These are phyloP conservation scores for Setaria viridis DNA, from an alignment of 202 grass and related monocot species.

Conservation along the genomic window DNA sequence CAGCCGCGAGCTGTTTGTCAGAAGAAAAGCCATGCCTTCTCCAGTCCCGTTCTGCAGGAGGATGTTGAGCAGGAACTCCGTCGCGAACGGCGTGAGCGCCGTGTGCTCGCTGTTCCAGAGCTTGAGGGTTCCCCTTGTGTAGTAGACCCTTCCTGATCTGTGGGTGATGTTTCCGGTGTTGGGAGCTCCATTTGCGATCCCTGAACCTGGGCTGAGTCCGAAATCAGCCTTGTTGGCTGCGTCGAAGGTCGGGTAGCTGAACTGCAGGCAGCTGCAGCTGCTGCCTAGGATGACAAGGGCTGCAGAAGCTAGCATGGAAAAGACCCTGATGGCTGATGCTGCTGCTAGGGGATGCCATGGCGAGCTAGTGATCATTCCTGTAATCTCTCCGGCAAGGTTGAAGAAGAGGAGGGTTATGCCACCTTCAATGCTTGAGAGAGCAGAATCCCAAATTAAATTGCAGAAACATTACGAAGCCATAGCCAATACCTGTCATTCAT, in stretches of 20 bases:
- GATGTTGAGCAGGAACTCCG: constrained; percentile 58
- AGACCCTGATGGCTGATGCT: not conserved
- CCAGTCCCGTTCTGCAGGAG: constrained; percentile 6
- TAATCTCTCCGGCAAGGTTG: not conserved
- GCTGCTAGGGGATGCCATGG: not conserved
- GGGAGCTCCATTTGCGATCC: constrained; percentile 37
- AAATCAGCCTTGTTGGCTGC: constrained; percentile 37
- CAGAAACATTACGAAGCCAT: no score
- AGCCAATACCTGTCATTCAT: no score
- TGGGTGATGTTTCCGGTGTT: constrained; percentile 31
- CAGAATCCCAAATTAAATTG: no score
- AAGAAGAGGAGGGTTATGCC: not conserved
- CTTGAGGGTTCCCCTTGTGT: constrained; percentile 38
- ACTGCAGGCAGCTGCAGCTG: constrained; percentile 32
- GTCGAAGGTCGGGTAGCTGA: constrained; percentile 47
- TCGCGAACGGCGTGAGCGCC: constrained; percentile 38
- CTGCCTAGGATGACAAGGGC: not conserved
- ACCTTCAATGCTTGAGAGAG: no score
- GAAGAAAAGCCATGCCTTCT: constrained; percentile 61
- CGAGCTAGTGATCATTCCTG: not conserved
- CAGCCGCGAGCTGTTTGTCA: constrained; percentile 43
- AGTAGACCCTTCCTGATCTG: constrained; percentile 48
- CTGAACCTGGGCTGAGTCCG: constrained; percentile 43
- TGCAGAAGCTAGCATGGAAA: not conserved
- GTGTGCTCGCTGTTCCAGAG: constrained; percentile 31